Evolutionary conservation across 345 rosid genomes (phyloP).

Genomic region (Gossypium thurberi): DNA sequence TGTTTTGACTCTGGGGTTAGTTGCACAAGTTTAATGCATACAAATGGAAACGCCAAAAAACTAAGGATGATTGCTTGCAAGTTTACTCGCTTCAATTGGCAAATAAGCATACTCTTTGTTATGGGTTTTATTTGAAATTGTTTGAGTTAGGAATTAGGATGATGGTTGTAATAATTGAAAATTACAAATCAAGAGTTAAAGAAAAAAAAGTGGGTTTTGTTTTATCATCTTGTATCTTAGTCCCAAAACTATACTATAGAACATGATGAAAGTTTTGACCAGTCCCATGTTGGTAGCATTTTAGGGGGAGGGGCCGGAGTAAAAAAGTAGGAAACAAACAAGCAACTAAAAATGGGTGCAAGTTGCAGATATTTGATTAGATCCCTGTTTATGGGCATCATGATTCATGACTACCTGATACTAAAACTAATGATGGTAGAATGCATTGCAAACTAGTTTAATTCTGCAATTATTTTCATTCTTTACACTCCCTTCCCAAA

Average conservation of each 20-base stretch:
- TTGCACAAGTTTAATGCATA: background rate
- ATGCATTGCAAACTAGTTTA: background rate
- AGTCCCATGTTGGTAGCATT: background rate
- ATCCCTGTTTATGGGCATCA: background rate
- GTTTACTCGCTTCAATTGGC: background rate
- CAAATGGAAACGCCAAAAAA: background rate
- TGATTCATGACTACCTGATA: background rate
- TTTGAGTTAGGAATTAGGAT: background rate
- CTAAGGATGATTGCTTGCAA: background rate
- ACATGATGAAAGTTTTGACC: constrained; percentile 5
- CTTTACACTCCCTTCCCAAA: background rate
- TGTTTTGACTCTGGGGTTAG: too few relatives aligned
- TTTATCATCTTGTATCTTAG: background rate
- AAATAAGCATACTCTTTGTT: background rate
- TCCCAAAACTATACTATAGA: background rate
- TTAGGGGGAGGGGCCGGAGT: background rate
- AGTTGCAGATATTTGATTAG: constrained; percentile 1
- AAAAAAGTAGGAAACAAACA: background rate
- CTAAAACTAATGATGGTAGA: background rate
- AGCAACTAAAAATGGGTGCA: background rate
- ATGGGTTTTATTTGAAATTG: background rate
- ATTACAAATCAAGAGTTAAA: background rate
- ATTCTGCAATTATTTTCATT: background rate
- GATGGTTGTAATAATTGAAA: background rate
- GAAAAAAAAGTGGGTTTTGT: background rate